A percentile compares a stretch with the other conserved stretches of the same genome.
phyloP scores from a whole-genome alignment of 73 alveolate species.

The Tetrahymena borealis region DNA sequence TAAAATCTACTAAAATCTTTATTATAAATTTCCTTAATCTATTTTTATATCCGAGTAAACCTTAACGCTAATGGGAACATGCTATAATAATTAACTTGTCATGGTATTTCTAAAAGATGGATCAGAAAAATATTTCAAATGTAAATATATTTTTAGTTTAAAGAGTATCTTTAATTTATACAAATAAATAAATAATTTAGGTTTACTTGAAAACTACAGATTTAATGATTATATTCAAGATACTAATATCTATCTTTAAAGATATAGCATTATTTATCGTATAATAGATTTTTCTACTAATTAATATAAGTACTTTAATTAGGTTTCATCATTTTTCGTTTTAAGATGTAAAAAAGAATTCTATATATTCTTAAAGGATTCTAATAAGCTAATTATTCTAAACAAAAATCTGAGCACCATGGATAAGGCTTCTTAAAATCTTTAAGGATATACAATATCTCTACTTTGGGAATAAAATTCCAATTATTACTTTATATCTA shows the following conservation, averaged over 20 bases:
- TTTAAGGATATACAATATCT: neutral
- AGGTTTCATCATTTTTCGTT: too few relatives aligned
- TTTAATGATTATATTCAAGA: too few relatives aligned
- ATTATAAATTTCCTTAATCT: neutral
- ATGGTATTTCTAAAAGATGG: neutral
- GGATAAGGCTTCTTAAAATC: neutral
- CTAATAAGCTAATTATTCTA: neutral
- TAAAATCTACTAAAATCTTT: neutral
- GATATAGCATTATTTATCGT: too few relatives aligned
- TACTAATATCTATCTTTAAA: too few relatives aligned
- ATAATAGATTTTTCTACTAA: too few relatives aligned
- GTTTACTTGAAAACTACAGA: too few relatives aligned
- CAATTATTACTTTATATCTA: neutral
- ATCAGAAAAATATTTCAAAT: neutral
- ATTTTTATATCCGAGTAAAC: neutral
- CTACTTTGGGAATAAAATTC: neutral
- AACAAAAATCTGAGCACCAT: neutral
- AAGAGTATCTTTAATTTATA: too few relatives aligned
- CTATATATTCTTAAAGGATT: too few relatives aligned
- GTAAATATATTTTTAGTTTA: neutral
- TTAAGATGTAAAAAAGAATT: too few relatives aligned
- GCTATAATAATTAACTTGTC: neutral
- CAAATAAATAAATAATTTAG: too few relatives aligned
- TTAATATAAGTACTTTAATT: too few relatives aligned
- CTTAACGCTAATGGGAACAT: neutral